A percentile compares a stretch with the other conserved stretches of the same genome.
Conservation (phyloP, 768 basidiomycete species). For the Leccinum pellstonianum region DNA sequence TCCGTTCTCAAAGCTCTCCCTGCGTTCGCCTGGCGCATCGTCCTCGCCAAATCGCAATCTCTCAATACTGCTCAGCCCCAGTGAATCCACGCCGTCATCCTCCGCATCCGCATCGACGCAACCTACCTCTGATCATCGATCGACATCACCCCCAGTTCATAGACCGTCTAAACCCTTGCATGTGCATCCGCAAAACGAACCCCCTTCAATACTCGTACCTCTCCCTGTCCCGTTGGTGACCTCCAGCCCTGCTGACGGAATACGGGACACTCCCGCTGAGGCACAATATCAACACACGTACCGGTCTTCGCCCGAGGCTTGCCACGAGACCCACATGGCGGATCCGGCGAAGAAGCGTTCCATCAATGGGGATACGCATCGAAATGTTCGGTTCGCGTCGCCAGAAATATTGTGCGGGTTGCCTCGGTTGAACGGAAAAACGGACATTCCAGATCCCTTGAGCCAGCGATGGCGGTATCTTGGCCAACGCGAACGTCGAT, state of each 20-base stretch:
- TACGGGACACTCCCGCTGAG: constrained; percentile 27
- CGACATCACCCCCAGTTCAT: constrained; percentile 14
- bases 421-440: constrained; percentile 10
- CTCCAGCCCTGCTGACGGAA: constrained; percentile 10
- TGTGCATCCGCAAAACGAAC: constrained; percentile 26
- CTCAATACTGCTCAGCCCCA: constrained; percentile 10
- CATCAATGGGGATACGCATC: constrained; percentile 17
- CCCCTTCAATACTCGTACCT: constrained; percentile 1
- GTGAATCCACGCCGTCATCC: constrained; percentile 3
- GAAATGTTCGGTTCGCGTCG: constrained; percentile 30
- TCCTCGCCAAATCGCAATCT: constrained; percentile 7
- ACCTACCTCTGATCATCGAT: background rate
- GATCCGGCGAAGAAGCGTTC: constrained; percentile 16
- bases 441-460: constrained; percentile 1
- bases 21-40: constrained; percentile 37
- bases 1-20: constrained; percentile 53
- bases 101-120: background rate
- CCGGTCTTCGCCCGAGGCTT: constrained; percentile 16
- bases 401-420: constrained; percentile 27
- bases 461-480: background rate
- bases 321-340: background rate
- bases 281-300: constrained; percentile 19
- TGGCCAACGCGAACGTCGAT: background rate
- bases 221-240: constrained; percentile 11
- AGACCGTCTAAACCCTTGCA: constrained; percentile 29